Evolutionary conservation across 305 asterid genomes (phyloP).

Genomic region (Rubia occidens): DNA sequence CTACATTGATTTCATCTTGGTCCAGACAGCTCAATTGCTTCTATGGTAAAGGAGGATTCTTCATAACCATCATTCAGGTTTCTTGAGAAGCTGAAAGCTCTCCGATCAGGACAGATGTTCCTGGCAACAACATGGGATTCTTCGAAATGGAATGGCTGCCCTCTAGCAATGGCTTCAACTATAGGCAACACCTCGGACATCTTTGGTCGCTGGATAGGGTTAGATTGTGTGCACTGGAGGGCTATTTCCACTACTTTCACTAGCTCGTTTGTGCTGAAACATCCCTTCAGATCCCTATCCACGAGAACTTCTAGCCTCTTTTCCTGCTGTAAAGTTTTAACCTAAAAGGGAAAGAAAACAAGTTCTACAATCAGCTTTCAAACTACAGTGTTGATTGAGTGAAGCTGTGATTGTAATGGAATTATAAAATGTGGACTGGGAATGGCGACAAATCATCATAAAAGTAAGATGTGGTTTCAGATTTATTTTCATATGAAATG

Average conservation of each 20-base stretch:
- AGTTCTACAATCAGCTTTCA: background rate
- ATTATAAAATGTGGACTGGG: too few relatives aligned
- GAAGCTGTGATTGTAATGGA: too few relatives aligned
- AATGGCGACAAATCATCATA: too few relatives aligned
- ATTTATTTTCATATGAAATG: background rate
- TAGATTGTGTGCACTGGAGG: conserved; percentile 57
- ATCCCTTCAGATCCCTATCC: conserved; percentile 60
- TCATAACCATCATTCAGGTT: conserved; percentile 48
- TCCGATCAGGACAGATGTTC: conserved; percentile 35
- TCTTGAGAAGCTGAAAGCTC: conserved; percentile 56
- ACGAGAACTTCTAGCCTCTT: conserved; percentile 57
- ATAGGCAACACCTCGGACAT: conserved; percentile 64
- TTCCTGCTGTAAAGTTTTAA: conserved; percentile 44
- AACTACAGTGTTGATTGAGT: background rate
- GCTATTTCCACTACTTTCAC: conserved; percentile 58
- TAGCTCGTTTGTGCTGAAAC: conserved; percentile 45
- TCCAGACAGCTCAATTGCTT: conserved; percentile 91
- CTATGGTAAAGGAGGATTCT: conserved; percentile 63
- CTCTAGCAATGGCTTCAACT: conserved; percentile 45
- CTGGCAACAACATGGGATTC: conserved; percentile 40
- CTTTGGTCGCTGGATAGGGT: conserved; percentile 59
- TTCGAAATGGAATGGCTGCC: conserved; percentile 35
- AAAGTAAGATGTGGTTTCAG: too few relatives aligned
- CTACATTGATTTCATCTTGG: conserved; percentile 39
- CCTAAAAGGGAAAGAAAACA: conserved; percentile 28